Base-by-base conservation (phyloP, 345 rosid genomes). In the Schrenkiella parvula region DNA sequence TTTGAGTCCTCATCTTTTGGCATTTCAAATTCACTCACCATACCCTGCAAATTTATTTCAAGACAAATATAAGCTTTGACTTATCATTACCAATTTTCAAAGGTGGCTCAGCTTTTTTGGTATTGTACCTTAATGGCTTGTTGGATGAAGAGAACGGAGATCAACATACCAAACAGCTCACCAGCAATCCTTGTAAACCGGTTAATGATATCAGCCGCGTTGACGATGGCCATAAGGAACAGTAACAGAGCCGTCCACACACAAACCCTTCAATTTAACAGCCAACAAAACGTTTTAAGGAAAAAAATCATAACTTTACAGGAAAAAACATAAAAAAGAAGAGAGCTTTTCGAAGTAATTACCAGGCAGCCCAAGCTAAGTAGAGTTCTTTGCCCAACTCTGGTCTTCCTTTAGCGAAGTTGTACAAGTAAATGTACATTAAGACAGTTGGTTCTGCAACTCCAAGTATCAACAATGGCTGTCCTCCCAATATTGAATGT, bases 361-460 rank as follows among this genome's bases (percentile, higher is more conserved):
- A 88, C 98, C 96, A 92, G 81, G 88, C 96, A 66, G 84, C 78
- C 97, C 97, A 91, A 64, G 96, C 90, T 68, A 91, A 78, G 89
- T 74, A 86, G 38, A 91, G 86, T 44, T 88, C 70, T 8, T 78
- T 70, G 1, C 93, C 97, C 71, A 91, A 55, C 61, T 75, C 87
- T 42, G 82, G 79, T 38, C 84, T 84, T 48, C 75, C 85, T 75
- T 79, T 86, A 6, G 92, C 96, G 59, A 91, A 91, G 60, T 82
- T 82, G 86, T 80, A 86, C 82, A 87, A 70, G 60, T 87, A 91
- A 17, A 82, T 78, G 59, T 89, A 91, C 93, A 91, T 91, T 48
- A 91, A 81, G 6, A 91, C 86, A 18, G 92, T 91, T 6, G 97
- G 97, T 57, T 91, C 92, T 18, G 93, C 96, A 77, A 91, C 97